Base-by-base conservation (phyloP, 345 rosid species). In the Reutealis trisperma region DNA sequence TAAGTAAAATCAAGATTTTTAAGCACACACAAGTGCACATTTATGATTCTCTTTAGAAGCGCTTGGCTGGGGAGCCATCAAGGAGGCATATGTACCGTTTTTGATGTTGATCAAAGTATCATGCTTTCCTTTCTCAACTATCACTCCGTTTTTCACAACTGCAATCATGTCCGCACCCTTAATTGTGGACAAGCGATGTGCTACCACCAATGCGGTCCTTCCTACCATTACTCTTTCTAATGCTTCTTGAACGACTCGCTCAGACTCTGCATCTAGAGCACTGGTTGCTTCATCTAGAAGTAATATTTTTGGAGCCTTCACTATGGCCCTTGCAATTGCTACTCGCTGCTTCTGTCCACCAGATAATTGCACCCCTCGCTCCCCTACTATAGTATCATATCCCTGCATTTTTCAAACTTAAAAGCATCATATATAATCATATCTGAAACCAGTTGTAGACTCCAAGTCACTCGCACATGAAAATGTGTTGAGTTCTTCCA, bases 201-300 rank as follows among this genome's bases (percentile, higher is more conserved):
- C 83, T 18, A 81, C 63, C 42, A 84, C 64, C 4, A 86, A 57
- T 4, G 83, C 77, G 2, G 85, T 79, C 21, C 81, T 32, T 45
- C 89, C 83, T 5, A 63, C 32, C 2, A 78, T 74, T 8, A 80
- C 85, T 51, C 74, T 79, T 72, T 77, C 75, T 15, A 73, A n/a
- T 27, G 83, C 84, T 41, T 79, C 84, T 71, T 82, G 87, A 64
- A 82, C 88, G 12, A 72, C 77, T 68, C 81, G 77, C 51, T 82
- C 87, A 3, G 84, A 80, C 22, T 82, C 80, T 0, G 78, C 74
- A 44, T 84, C 85, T 37, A 84, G 66, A 24, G 85, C 84, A 45
- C 78, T 84, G 3, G 81, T 82, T 62, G 86, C 87, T 64, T 83
- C 87, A 42, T 84, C 87, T 5, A 77, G 84, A 49, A 74, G 77